Base-by-base conservation (phyloP, 352 stramenopile genomes). In the Globisporangium splendens region DNA sequence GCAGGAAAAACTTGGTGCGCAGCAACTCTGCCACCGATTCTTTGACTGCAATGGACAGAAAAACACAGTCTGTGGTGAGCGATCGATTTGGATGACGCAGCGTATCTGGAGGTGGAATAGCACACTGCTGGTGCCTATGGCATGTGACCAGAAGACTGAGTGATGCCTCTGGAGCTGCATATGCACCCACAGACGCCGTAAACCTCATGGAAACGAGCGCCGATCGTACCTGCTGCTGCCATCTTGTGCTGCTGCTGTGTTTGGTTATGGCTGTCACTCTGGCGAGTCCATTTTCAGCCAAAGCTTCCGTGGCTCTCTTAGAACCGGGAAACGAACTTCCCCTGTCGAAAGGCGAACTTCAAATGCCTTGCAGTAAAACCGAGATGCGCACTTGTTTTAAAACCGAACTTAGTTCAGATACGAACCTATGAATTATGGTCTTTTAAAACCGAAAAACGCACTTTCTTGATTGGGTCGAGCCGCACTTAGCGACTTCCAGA, bases 1-100 rank as follows among this genome's bases (percentile, higher is more conserved):
- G 86, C 56, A 93, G 63, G 66, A 93, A 95, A 59, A 95, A 82
- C 72, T 95, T 95, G 59, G 83, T 94, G 59, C 79, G 79, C 48
- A 81, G 38, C 54, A 66, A 43, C 35, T 66, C 53, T n/a, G 41
- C 39, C 15, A 53, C 57, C n/a, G 57, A 44, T 10, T 57, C 57
- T 57, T 50, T 50, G 18, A 50, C 46, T 50, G 11, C 18, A 50
- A 33, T 17, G 18, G 7, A 2, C 11, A 43, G 3, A 17, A 3
- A 43, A 3, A 43, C 11, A 17, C 11, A 43, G 38, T 8, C 3
- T 8, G 11, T 5, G 3, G 38, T 43, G 38, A 43, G 38, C 15
- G 38, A 31, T 7, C 3, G 24, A 31, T 31, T 31, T 31, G 24
- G 24, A 31, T 31, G 24, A 5, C 24, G 24, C 24, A 31, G 24